Percentiles rank a stretch among this genome's conserved stretches.
Evolutionary conservation across 2,329 filamentous ascomycete genomes (phyloP).

Genomic region (Beauveria australis): DNA sequence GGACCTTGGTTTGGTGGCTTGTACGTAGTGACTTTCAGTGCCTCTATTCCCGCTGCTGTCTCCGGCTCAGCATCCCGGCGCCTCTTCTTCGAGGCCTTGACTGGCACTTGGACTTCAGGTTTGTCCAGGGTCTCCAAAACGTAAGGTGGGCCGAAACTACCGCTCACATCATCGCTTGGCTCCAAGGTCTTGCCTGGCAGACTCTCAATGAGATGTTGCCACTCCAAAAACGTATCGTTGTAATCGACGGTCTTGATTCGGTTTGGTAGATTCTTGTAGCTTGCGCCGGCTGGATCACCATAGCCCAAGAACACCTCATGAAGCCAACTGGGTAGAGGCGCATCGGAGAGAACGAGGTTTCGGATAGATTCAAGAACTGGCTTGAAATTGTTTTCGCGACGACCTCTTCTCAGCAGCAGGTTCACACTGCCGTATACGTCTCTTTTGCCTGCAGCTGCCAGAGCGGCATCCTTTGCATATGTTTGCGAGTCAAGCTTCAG

Average conservation of each 20-base stretch:
- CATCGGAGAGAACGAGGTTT: slow-evolving; percentile 73
- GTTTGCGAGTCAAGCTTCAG: slow-evolving; percentile 72
- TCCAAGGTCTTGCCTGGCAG: slow-evolving; percentile 83
- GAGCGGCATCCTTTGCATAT: slow-evolving; percentile 70
- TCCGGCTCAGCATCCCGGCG: slow-evolving; percentile 67
- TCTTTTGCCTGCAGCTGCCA: slow-evolving; percentile 54
- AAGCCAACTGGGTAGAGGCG: slow-evolving; percentile 82
- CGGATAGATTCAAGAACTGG: slow-evolving; percentile 87
- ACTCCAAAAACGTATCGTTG: slow-evolving; percentile 89
- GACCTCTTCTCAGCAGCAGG: slow-evolving; percentile 70
- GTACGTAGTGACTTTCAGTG: slow-evolving; percentile 80
- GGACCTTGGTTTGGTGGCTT: slow-evolving; percentile 81
- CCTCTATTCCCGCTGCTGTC: slow-evolving; percentile 54
- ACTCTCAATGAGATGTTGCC: slow-evolving; percentile 87
- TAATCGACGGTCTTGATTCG: slow-evolving; percentile 76
- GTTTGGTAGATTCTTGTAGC: slow-evolving; percentile 74
- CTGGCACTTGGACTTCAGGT: slow-evolving; percentile 38
- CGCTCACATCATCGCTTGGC: slow-evolving; percentile 60
- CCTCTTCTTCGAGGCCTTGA: slow-evolving; percentile 74
- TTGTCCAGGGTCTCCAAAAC: slow-evolving; percentile 62
- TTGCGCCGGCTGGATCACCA: slow-evolving; percentile 81
- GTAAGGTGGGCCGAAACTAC: slow-evolving; percentile 80
- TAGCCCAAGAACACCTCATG: slow-evolving; percentile 98
- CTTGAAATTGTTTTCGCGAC: slow-evolving; percentile 95
- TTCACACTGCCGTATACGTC: slow-evolving; percentile 83